Conservation (phyloP, 1,139 yeast species). For the Zygoascus sp. region DNA sequence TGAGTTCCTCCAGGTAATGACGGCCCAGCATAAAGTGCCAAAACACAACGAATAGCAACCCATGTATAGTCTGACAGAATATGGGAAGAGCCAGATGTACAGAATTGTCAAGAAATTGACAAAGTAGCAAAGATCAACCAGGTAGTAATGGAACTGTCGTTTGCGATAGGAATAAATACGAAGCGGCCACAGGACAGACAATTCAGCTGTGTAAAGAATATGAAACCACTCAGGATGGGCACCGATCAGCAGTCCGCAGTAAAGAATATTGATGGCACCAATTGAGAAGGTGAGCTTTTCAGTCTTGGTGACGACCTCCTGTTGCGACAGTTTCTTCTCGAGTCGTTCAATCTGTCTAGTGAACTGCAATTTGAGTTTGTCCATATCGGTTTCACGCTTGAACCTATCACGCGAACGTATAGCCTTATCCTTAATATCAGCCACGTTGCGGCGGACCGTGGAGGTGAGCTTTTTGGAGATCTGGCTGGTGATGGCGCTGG, state of each 20-base stretch:
- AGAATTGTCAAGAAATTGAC: conserved; percentile 67
- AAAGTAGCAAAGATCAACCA: conserved; percentile 92
- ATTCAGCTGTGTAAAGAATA: conserved; percentile 61
- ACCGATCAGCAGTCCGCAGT: conserved; percentile 75
- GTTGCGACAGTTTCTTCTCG: conserved; percentile 49
- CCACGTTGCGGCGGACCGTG: conserved; percentile 29
- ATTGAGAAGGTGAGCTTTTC: conserved; percentile 81
- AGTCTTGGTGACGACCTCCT: conserved; percentile 47
- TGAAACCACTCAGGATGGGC: conserved; percentile 74
- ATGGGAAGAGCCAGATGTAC: conserved; percentile 80
- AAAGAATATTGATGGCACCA: conserved; percentile 63
- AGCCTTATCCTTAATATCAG: conserved; percentile 31
- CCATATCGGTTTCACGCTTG: conserved; percentile 33
- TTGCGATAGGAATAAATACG: conserved; percentile 80
- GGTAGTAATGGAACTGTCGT: conserved; percentile 72
- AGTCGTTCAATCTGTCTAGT: conserved; percentile 46
- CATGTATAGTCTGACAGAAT: conserved; percentile 64
- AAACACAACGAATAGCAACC: conserved; percentile 81
- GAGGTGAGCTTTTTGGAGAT: conserved; percentile 28
- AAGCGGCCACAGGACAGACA: conserved; percentile 70
- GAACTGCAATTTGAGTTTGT: conserved; percentile 29
- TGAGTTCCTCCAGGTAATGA: conserved; percentile 93
- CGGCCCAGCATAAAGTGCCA: conserved; percentile 92
- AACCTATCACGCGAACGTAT: conserved; percentile 29
- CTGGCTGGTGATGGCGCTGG: conserved; percentile 32